phyloP scores from a whole-genome alignment of 192 early-diverging fungal species.

The Entomortierella beljakovae region DNA sequence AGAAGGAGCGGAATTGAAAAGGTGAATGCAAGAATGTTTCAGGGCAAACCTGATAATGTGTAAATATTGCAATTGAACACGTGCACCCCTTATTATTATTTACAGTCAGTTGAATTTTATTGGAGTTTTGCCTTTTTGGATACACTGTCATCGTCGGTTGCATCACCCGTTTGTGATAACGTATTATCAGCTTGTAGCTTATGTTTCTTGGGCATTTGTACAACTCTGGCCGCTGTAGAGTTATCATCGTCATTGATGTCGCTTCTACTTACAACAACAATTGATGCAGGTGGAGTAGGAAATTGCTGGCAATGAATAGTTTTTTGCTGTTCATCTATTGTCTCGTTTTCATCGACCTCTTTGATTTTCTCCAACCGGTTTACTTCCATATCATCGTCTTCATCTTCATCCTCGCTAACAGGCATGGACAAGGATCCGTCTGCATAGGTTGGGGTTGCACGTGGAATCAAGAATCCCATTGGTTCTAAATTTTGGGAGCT shows the following conservation, averaged over 20 bases:
- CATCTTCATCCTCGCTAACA: conserved; percentile 61
- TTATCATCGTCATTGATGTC: conserved; percentile 32
- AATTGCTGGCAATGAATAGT: neutral
- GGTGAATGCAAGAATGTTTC: too few relatives aligned
- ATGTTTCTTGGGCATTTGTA: conserved; percentile 51
- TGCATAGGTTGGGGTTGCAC: conserved; percentile 40
- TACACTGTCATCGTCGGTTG: neutral
- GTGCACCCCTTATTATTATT: too few relatives aligned
- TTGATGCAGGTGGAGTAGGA: neutral
- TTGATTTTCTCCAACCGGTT: conserved; percentile 29
- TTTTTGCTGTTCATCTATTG: neutral
- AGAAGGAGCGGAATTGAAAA: neutral
- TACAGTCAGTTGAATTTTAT: neutral
- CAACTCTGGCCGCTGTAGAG: conserved; percentile 43
- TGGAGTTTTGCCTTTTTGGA: conserved; percentile 23
- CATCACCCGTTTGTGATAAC: neutral
- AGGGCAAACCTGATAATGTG: too few relatives aligned
- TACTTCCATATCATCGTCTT: conserved; percentile 32
- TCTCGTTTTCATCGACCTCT: conserved; percentile 36
- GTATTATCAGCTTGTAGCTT: conserved; percentile 12
- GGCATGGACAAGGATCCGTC: conserved; percentile 66
- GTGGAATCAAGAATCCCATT: conserved; percentile 42
- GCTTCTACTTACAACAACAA: neutral
- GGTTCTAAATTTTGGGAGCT: conserved; percentile 38
- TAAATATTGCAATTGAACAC: too few relatives aligned